Conservation (phyloP, 2,329 filamentous ascomycete species). For the Alternaria novae-zelandiae region DNA sequence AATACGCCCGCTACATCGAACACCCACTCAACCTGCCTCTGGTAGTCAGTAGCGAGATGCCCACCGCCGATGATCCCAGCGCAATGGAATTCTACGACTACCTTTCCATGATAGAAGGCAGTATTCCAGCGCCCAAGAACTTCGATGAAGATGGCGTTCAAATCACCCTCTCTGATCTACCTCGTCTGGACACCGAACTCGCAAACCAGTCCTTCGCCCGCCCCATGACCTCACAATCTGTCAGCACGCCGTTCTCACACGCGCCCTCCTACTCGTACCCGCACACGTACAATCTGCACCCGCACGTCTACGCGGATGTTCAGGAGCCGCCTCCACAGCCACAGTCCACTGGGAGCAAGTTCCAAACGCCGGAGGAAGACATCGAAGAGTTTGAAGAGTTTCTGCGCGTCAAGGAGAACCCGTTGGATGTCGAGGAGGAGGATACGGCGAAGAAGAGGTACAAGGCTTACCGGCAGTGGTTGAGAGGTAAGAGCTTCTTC, state of each 20-base stretch:
- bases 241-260: constrained; percentile 44
- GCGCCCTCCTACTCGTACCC: constrained; percentile 34
- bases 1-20: constrained; percentile 85
- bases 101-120: constrained; percentile 61
- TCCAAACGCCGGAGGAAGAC: constrained; percentile 67
- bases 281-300: constrained; percentile 23
- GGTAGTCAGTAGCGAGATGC: constrained; percentile 73
- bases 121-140: constrained; percentile 20
- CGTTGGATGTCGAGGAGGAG: constrained; percentile 84
- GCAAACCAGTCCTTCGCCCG: constrained; percentile 35
- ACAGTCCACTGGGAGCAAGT: constrained; percentile 41
- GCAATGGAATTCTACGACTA: constrained; percentile 80
- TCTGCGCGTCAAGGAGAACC: constrained; percentile 77
- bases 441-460: constrained; percentile 93
- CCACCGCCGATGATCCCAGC: constrained; percentile 55
- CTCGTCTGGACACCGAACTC: constrained; percentile 31
- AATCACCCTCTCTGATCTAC: constrained; percentile 19
- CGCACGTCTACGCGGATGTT: constrained; percentile 18
- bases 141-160: constrained; percentile 24
- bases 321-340: constrained; percentile 7
- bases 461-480: constrained; percentile 94
- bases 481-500: constrained; percentile 92
- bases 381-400: constrained; percentile 77
- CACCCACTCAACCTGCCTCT: constrained; percentile 90
- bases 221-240: constrained; percentile 33